Percentiles rank a stretch among this genome's conserved stretches.
Conservation (phyloP, 306 rosid genomes). For the Cucumis cinereus region DNA sequence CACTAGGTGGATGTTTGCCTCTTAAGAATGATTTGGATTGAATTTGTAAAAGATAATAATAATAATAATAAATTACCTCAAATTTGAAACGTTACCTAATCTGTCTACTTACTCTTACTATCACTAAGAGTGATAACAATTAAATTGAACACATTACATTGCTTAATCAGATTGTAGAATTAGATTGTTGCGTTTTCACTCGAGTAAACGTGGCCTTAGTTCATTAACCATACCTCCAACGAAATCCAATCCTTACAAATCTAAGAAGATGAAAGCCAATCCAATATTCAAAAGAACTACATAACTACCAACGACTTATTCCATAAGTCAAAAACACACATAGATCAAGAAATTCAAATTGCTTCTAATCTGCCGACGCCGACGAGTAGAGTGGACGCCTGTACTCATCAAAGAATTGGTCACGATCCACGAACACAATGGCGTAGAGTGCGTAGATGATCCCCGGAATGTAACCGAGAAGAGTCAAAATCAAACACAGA, state of each 20-base stretch:
- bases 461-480: conserved; percentile 84
- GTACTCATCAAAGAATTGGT: conserved; percentile 69
- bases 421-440: conserved; percentile 68
- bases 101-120: too few relatives aligned
- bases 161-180: too few relatives aligned
- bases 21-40: too few relatives aligned
- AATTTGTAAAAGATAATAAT: too few relatives aligned
- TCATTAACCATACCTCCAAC: too few relatives aligned
- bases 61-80: too few relatives aligned
- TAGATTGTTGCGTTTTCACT: too few relatives aligned
- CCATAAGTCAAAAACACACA: background rate
- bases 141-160: too few relatives aligned
- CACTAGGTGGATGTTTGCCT: too few relatives aligned
- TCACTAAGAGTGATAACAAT: too few relatives aligned
- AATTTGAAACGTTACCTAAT: too few relatives aligned
- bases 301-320: background rate
- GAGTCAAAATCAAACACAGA: conserved; percentile 74
- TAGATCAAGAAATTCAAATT: background rate
- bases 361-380: conserved; percentile 9
- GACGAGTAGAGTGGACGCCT: conserved; percentile 67
- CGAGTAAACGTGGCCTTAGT: too few relatives aligned
- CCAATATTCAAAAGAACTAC: background rate
- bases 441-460: conserved; percentile 87
- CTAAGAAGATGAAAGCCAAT: background rate
- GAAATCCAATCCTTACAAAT: background rate